These are phyloP conservation scores for Candida andamanensis DNA, from an alignment of 805 yeast genomes.

Conservation along the genomic window DNA sequence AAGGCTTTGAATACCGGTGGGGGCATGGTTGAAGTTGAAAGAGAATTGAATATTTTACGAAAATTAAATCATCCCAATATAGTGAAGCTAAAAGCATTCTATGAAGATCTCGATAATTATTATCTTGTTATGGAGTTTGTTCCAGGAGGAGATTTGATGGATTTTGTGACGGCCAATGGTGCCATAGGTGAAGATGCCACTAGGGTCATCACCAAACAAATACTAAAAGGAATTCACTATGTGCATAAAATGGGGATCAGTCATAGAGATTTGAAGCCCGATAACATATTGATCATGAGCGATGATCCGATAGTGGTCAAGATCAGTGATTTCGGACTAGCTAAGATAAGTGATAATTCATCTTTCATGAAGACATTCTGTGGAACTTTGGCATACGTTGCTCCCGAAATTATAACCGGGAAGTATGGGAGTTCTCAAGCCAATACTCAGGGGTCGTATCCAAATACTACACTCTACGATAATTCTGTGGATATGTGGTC, in stretches of 20 bases:
- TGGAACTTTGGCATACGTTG: conserved; percentile 94
- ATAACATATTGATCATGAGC: conserved; percentile 82
- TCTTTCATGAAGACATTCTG: conserved; percentile 93
- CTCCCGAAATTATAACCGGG: conserved; percentile 82
- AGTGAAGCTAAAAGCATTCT: conserved; percentile 76
- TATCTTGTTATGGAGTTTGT: conserved; percentile 94
- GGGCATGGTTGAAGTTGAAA: conserved; percentile 67
- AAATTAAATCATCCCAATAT: conserved; percentile 80
- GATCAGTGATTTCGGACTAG: conserved; percentile 94
- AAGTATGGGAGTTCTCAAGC: conserved; percentile 39
- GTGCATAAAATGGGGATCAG: conserved; percentile 88
- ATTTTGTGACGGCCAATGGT: conserved; percentile 89
- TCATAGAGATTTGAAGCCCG: conserved; percentile 97
- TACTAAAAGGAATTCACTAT: conserved; percentile 75
- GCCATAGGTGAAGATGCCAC: conserved; percentile 89
- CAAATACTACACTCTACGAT: conserved; percentile 47
- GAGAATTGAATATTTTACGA: conserved; percentile 79
- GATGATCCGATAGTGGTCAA: conserved; percentile 91
- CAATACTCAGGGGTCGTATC: conserved; percentile 10
- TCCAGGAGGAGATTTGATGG: conserved; percentile 97
- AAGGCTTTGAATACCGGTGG: conserved; percentile 64
- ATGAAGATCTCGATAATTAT: conserved; percentile 75
- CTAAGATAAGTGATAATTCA: conserved; percentile 80
- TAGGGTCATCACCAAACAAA: conserved; percentile 79
- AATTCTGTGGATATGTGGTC: conserved; percentile 97